phyloP scores from a whole-genome alignment of 345 rosid genomes.

The Linum tenue region DNA sequence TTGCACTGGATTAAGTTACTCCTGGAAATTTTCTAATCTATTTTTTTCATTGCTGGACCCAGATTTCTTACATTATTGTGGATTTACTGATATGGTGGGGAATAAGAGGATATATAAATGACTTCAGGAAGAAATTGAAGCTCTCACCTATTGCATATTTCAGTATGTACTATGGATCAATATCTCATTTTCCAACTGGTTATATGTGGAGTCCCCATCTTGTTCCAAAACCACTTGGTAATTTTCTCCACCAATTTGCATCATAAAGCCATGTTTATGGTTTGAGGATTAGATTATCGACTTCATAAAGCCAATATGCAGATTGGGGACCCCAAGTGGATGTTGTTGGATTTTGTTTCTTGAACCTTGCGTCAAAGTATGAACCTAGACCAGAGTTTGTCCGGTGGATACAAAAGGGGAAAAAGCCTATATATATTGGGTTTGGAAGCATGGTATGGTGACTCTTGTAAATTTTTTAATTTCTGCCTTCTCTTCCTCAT shows the following conservation, averaged over 20 bases:
- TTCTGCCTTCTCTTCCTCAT: background rate
- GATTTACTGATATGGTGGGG: constrained; percentile 99
- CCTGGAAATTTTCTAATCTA: constrained; percentile 9
- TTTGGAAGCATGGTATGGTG: constrained; percentile 95
- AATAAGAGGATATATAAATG: constrained; percentile 85
- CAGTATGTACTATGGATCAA: constrained; percentile 87
- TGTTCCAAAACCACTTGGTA: constrained; percentile 95
- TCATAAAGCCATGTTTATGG: background rate
- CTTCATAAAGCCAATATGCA: constrained; percentile 29
- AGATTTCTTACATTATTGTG: constrained; percentile 88
- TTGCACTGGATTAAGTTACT: background rate
- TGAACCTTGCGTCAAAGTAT: constrained; percentile 78
- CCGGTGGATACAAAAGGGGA: constrained; percentile 69
- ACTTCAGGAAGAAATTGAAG: constrained; percentile 80
- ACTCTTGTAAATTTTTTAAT: background rate
- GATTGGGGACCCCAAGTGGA: constrained; percentile 93
- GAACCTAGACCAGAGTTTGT: constrained; percentile 57
- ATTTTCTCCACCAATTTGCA: background rate
- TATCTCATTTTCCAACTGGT: constrained; percentile 93
- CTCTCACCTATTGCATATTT: constrained; percentile 90
- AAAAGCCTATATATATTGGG: constrained; percentile 79
- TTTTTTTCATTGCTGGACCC: constrained; percentile 19
- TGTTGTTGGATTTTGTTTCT: constrained; percentile 93
- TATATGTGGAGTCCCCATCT: constrained; percentile 98
- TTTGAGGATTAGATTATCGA: constrained; percentile 9